Percentiles rank a stretch among this genome's conserved stretches.
These are phyloP conservation scores for Suhomyces coccinellae DNA, from an alignment of 1,139 yeast genomes.

Conservation along the genomic window DNA sequence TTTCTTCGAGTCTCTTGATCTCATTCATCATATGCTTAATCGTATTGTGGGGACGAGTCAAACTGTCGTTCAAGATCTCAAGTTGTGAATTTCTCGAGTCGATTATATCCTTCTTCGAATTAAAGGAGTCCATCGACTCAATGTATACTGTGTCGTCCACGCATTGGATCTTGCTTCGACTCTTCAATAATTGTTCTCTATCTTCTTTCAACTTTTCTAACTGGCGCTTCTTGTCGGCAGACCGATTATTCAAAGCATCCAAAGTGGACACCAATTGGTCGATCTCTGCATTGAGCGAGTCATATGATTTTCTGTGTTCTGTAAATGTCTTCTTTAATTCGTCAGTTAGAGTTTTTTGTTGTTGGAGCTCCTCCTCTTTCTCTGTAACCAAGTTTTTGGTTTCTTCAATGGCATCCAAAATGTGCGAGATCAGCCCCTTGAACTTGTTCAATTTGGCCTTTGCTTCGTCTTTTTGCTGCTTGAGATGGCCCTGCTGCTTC, in stretches of 20 bases:
- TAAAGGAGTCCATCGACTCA: constrained; percentile 15
- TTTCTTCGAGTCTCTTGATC: constrained; percentile 20
- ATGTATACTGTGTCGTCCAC: constrained; percentile 22
- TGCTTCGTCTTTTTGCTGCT: constrained; percentile 43
- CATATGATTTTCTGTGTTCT: constrained; percentile 17
- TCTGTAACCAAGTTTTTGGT: constrained; percentile 10
- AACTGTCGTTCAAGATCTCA: constrained; percentile 10
- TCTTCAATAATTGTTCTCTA: constrained; percentile 16
- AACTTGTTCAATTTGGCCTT: constrained; percentile 34
- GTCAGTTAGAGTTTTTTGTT: constrained; percentile 5
- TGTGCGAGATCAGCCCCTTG: constrained; percentile 9
- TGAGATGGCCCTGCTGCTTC: constrained; percentile 39
- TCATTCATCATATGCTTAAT: constrained; percentile 9
- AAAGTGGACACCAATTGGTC: constrained; percentile 21
- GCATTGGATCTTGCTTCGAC: constrained; percentile 15
- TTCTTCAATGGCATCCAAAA: constrained; percentile 8
- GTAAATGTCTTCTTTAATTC: constrained; percentile 7
- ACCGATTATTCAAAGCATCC: constrained; percentile 19
- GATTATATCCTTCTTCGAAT: constrained; percentile 14
- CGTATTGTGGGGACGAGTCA: constrained; percentile 11
- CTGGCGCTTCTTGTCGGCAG: constrained; percentile 27
- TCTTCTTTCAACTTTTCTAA: constrained; percentile 22
- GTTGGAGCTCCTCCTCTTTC: constrained; percentile 10
- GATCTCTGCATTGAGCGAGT: constrained; percentile 21
- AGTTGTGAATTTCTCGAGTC: constrained; percentile 12